Conservation (phyloP, 805 yeast species). For the Ogataea nitratoaversa region DNA sequence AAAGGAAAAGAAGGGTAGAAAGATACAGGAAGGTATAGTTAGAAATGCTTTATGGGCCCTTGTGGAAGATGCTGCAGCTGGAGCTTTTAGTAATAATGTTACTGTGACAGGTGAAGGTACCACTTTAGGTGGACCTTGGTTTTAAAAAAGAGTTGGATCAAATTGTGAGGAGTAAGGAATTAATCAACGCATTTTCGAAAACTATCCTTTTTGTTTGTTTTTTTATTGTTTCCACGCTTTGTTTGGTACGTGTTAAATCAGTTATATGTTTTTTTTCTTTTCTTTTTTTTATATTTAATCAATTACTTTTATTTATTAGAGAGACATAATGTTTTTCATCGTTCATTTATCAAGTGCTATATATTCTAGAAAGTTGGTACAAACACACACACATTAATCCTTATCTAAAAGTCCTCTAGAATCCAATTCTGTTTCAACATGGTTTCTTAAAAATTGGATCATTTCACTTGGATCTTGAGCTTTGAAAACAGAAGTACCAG, state of each 20-base stretch:
- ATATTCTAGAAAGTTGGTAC: no score
- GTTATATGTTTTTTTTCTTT: no score
- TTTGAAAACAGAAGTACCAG: slow-evolving; percentile 91
- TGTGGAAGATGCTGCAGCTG: slow-evolving; percentile 53
- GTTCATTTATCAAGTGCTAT: no score
- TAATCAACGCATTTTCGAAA: no score
- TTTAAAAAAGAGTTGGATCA: slow-evolving; percentile 23
- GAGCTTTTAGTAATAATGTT: slow-evolving; percentile 37
- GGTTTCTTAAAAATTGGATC: slow-evolving; percentile 59
- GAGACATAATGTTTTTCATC: no score
- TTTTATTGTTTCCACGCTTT: no score
- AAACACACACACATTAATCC: no score
- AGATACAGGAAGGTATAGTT: slow-evolving; percentile 32
- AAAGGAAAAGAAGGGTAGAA: slow-evolving; percentile 25
- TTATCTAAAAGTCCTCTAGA: slow-evolving; percentile 39
- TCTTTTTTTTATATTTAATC: no score
- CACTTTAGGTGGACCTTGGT: slow-evolving; percentile 72
- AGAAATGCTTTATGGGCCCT: slow-evolving; percentile 70
- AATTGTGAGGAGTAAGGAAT: no score
- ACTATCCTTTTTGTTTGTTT: no score
- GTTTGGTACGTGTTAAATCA: no score
- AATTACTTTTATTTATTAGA: no score
- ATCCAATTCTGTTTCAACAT: slow-evolving; percentile 50
- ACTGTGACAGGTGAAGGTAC: slow-evolving; percentile 64
- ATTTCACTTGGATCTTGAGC: slow-evolving; percentile 75